Evolutionary conservation across 768 basidiomycete species (phyloP), one percentile per base, ranked within the genome.

Genomic region (Termitomyces sp.): DNA sequence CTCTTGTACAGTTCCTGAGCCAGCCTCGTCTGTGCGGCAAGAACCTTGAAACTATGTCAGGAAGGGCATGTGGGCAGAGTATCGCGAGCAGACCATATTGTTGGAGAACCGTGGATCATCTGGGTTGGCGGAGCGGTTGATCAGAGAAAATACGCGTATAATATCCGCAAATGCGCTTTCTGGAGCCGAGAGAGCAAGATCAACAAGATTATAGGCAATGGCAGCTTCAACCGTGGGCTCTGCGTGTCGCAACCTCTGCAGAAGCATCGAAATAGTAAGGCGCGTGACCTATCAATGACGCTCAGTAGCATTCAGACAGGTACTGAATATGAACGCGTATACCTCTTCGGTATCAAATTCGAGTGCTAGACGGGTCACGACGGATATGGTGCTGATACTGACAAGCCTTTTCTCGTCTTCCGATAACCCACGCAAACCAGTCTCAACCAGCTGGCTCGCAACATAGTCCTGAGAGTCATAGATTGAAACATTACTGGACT

Each of bases 141-240:
- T 89, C 21, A 80, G 72, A 6, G 94, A 94, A 67, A 97, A 94
- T 0, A 87, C 84, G 44, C 84, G 79, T 50, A 94, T 85, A 57
- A 96, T 88, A 58, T 98, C 95, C 23, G 80, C 70, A 64, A 98
- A 93, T 3, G 91, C 80, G 54, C 78, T 79, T 58, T 85, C 81
- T 1, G 90, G 86, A 0, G 92, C 89, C 47, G 80, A 79, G 41
- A 95, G 75, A 1, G 93, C 94, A 17, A 98, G 77, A 57, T 95
- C 92, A 7, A 95, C 94, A 12, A 98, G 78, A 65, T 94, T 95
- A 66, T 89, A 89, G 2, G 93, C 88, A 58, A 97, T 95, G 1
- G 91, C 89, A 25, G 94, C 91, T 69, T 98, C 94, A 16, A 93
- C 89, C 0, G 86, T 84, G 0, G 91, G 87, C 63, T 97, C 95